A percentile compares a stretch with the other conserved stretches of the same genome.
phyloP scores from a whole-genome alignment of 2,329 filamentous ascomycete genomes.

The Alternaria brassicae region DNA sequence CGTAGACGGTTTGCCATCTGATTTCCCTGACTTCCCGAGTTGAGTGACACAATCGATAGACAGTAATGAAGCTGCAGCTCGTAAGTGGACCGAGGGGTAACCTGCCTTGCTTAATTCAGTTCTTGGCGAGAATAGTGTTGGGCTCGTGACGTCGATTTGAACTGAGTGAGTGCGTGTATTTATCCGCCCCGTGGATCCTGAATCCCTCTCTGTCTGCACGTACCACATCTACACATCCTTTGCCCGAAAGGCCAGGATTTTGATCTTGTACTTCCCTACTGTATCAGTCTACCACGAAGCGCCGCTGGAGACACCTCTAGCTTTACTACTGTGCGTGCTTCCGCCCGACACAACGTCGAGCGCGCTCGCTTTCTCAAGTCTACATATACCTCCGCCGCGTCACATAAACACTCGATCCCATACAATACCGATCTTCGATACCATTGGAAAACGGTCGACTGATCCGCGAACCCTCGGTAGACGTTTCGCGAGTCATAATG shows the following conservation, averaged over 20 bases:
- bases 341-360: background rate
- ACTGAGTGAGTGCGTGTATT: background rate
- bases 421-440: background rate
- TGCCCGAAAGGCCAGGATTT: background rate
- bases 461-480: background rate
- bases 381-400: no score
- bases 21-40: background rate
- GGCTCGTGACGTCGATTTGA: background rate
- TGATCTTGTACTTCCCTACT: background rate
- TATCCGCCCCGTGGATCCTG: background rate
- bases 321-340: background rate
- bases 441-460: background rate
- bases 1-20: background rate
- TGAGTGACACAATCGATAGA: background rate
- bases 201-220: background rate
- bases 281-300: background rate
- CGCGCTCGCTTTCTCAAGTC: background rate
- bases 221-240: background rate
- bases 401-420: background rate
- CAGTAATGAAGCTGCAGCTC: background rate
- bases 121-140: background rate
- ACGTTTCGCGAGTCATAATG: background rate
- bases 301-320: background rate
- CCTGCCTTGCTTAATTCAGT: background rate
- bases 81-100: no score